Evolutionary conservation across 768 basidiomycete genomes (phyloP).

Genomic region (Trametes gibbosa): DNA sequence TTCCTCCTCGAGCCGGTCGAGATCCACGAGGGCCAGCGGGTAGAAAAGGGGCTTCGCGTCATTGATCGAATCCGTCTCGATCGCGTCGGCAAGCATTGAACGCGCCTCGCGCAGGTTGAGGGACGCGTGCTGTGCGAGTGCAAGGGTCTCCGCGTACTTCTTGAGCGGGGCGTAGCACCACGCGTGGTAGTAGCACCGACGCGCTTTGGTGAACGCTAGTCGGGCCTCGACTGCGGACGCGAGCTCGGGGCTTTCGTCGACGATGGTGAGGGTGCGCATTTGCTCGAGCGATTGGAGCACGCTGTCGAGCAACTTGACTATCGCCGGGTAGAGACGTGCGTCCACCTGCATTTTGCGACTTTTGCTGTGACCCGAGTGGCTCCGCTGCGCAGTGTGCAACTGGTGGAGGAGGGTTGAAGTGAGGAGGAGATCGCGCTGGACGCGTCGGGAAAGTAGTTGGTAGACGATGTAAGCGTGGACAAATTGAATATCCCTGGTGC

Average conservation of each 20-base stretch:
- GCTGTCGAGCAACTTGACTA: constrained; percentile 87
- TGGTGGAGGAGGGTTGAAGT: constrained; percentile 56
- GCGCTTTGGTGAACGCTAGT: constrained; percentile 69
- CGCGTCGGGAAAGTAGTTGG: constrained; percentile 82
- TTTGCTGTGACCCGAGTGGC: constrained; percentile 11
- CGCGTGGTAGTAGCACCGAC: constrained; percentile 75
- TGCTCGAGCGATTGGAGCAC: constrained; percentile 82
- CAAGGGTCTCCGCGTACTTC: constrained; percentile 69
- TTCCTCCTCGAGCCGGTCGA: constrained; percentile 52
- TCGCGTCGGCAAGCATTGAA: constrained; percentile 40
- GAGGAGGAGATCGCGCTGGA: constrained; percentile 84
- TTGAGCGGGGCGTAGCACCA: constrained; percentile 69
- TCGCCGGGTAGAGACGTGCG: constrained; percentile 73
- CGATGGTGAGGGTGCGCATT: constrained; percentile 78
- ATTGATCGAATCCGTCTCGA: constrained; percentile 43
- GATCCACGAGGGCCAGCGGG: constrained; percentile 42
- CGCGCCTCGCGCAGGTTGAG: constrained; percentile 75
- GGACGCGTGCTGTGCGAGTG: constrained; percentile 66
- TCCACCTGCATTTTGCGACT: constrained; percentile 52
- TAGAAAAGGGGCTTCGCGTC: constrained; percentile 49
- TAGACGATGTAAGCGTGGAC: constrained; percentile 86
- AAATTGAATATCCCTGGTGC: constrained; percentile 73
- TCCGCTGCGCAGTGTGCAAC: constrained; percentile 21
- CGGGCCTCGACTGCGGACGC: constrained; percentile 76
- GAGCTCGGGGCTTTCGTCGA: constrained; percentile 86